Evolutionary conservation across 371 early-diverging fungal species (phyloP).

Genomic region (Rhizopus stolonifer): DNA sequence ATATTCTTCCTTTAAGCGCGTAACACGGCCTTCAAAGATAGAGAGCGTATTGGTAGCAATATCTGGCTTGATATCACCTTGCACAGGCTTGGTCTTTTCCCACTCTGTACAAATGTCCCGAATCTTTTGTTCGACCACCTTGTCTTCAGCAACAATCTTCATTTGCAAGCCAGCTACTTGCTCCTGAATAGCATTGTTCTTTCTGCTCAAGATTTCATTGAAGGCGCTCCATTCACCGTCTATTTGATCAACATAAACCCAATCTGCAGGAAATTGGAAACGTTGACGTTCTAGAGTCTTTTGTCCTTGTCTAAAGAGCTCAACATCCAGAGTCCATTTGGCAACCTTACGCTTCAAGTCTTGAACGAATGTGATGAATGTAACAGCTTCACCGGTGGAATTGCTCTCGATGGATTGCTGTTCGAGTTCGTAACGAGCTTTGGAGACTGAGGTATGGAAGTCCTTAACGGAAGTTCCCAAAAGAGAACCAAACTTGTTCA

Average conservation of each 20-base stretch:
- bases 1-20: slow-evolving; percentile 83
- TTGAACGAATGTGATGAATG: slow-evolving; percentile 95
- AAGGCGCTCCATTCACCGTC: slow-evolving; percentile 98
- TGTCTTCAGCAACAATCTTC: slow-evolving; percentile 91
- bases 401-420: slow-evolving; percentile 83
- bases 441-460: slow-evolving; percentile 76
- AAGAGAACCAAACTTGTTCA: slow-evolving; percentile 87
- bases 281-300: slow-evolving; percentile 93
- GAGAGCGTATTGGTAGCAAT: slow-evolving; percentile 81
- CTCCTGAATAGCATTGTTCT: slow-evolving; percentile 91
- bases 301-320: slow-evolving; percentile 88
- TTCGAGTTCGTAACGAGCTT: slow-evolving; percentile 87
- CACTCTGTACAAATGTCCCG: slow-evolving; percentile 87
- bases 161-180: slow-evolving; percentile 89
- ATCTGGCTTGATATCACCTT: slow-evolving; percentile 91
- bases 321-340: slow-evolving; percentile 84
- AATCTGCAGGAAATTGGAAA: slow-evolving; percentile 91
- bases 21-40: slow-evolving; percentile 86
- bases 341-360: slow-evolving; percentile 87
- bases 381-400: slow-evolving; percentile 89
- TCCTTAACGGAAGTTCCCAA: slow-evolving; percentile 84
- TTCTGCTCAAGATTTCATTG: slow-evolving; percentile 88
- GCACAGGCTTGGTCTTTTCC: slow-evolving; percentile 93
- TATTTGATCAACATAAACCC: slow-evolving; percentile 94
- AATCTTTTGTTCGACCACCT: slow-evolving; percentile 82